phyloP scores from a whole-genome alignment of 1,284 basidiomycete species.

The Puccinia triticina region DNA sequence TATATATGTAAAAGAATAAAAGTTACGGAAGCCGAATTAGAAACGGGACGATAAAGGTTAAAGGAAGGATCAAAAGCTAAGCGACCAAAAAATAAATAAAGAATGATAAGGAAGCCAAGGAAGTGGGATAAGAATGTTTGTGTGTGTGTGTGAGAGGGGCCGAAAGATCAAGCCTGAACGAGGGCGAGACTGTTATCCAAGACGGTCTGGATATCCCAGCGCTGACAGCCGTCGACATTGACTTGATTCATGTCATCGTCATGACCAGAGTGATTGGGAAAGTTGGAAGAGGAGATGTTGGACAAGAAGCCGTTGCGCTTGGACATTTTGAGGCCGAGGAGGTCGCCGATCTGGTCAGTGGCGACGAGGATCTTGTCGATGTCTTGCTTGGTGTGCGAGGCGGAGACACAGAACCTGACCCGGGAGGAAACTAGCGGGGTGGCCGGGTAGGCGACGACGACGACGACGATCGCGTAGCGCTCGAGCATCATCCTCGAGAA shows the following conservation, averaged over 20 bases:
- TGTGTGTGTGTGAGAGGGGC: too few relatives aligned
- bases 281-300: not conserved
- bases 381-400: conserved; percentile 95
- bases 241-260: too few relatives aligned
- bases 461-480: conserved; percentile 56
- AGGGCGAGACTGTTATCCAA: conserved; percentile 13
- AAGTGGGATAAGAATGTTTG: too few relatives aligned
- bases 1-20: too few relatives aligned
- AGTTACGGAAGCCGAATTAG: too few relatives aligned
- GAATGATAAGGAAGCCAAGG: too few relatives aligned
- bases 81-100: too few relatives aligned
- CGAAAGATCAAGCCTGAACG: conserved; percentile 27
- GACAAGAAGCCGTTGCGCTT: conserved; percentile 64
- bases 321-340: conserved; percentile 71
- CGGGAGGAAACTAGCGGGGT: conserved; percentile 87
- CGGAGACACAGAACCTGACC: conserved; percentile 91
- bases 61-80: too few relatives aligned
- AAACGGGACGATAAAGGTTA: too few relatives aligned
- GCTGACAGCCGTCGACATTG: not conserved
- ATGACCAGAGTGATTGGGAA: not conserved
- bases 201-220: conserved; percentile 31
- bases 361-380: conserved; percentile 83
- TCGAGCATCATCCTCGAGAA: not conserved
- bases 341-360: conserved; percentile 87
- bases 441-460: conserved; percentile 67